phyloP scores from a whole-genome alignment of 768 basidiomycete species.

The Lentinula raphanica region DNA sequence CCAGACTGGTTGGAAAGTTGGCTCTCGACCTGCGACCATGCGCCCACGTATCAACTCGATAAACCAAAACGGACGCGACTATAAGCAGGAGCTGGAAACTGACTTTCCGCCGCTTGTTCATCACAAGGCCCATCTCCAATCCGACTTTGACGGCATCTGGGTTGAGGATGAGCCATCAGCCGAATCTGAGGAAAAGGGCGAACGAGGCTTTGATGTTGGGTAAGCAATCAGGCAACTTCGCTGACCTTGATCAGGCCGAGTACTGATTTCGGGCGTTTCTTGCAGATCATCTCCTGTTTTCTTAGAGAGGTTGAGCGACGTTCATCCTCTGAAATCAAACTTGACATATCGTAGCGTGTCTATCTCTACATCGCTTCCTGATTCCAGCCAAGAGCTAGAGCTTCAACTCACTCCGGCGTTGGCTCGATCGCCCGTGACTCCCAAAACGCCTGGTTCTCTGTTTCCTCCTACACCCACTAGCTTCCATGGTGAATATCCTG shows the following conservation, averaged over 20 bases:
- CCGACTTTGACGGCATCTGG: slow-evolving; percentile 7
- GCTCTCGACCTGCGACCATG: neutral
- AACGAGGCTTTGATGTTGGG: slow-evolving; percentile 5
- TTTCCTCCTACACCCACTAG: slow-evolving; percentile 48
- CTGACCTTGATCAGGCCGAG: neutral
- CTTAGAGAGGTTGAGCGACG: neutral
- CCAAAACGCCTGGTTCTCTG: slow-evolving; percentile 41
- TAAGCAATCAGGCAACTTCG: neutral
- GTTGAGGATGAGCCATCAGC: slow-evolving; percentile 13
- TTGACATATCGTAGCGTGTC: neutral
- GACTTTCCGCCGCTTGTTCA: slow-evolving; percentile 27
- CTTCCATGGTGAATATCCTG: slow-evolving; percentile 22
- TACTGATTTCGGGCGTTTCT: neutral
- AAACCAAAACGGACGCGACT: neutral
- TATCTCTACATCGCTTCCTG: slow-evolving; percentile 8
- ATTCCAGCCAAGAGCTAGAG: slow-evolving; percentile 15
- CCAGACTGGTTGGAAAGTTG: neutral
- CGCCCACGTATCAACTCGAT: neutral
- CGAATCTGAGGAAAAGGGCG: slow-evolving; percentile 3
- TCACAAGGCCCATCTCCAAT: neutral
- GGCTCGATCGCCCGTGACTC: slow-evolving; percentile 44
- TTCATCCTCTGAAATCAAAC: neutral
- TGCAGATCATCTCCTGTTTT: neutral
- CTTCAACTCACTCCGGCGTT: slow-evolving; percentile 42
- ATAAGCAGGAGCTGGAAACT: slow-evolving; percentile 16